Base-by-base conservation (phyloP, 495 filamentous ascomycete species). In the Lentithecium fluviatile region DNA sequence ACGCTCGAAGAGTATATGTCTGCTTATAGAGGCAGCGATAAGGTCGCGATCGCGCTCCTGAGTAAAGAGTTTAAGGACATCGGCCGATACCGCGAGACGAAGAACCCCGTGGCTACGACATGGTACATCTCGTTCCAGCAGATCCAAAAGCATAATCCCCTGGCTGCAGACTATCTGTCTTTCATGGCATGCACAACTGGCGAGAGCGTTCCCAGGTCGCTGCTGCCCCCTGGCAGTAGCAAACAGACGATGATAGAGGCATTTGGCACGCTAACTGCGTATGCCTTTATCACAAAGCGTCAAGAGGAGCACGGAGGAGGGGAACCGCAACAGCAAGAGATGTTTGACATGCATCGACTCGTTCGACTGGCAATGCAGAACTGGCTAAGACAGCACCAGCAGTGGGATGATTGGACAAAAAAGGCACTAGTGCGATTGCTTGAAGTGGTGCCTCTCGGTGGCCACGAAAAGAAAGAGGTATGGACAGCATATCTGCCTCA, bases 61-160 rank as follows among this genome's bases (percentile, higher is more conserved):
- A 80, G 76, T 49, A 62, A 74, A 66, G 80, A 83, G 7, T 85
- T 83, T 52, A 69, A 73, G 7, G 78, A 83, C 37, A 56, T 73
- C 5, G 65, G 71, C 6, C 67, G 79, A 46, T 80, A 82, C 53
- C 40, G 38, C 6, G 73, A 70, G 6, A 71, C 62, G 19, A 67
- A 76, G 19, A 85, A 83, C 51, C 74, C 82, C 6, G 73, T 85
- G 1, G 79, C 78, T 1, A 74, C 71, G 0, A 86, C 82, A 0
- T 86, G 80, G 82, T 69, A 78, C 0, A 76, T 81, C 0, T 82
- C 81, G 0, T 81, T 84, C 51, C 52, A 71, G 0, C 76, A 82
- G 58, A 78, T 83, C 10, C 70, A 57, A 29, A 43, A 67, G 7
- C 47, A 57, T 0, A 45, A 75, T 32, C 36, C 26, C 0, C 6